Evolutionary conservation across 371 early-diverging fungal species (phyloP).

Genomic region (Rhizopus stolonifer): DNA sequence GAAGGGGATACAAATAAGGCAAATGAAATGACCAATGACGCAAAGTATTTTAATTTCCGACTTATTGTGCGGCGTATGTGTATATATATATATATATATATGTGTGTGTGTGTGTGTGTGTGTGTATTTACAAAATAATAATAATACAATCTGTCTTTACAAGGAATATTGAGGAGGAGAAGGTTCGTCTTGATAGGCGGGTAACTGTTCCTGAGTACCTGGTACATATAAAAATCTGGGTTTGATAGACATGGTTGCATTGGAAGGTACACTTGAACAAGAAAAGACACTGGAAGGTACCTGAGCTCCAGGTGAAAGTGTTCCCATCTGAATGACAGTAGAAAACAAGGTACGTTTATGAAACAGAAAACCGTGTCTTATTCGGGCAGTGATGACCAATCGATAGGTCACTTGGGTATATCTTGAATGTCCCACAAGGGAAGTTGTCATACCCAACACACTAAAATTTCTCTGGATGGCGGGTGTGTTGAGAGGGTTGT

Average conservation of each 20-base stretch:
- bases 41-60: too few species aligned
- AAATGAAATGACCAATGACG: neutral
- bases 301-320: conserved; percentile 9
- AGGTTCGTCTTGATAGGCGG: conserved; percentile 16
- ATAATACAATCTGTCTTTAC: neutral
- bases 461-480: conserved; percentile 15
- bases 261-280: conserved; percentile 9
- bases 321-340: conserved; percentile 19
- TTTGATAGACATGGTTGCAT: conserved; percentile 15
- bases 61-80: too few species aligned
- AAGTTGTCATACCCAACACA: conserved; percentile 23
- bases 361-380: conserved; percentile 11
- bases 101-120: too few species aligned
- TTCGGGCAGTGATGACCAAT: conserved; percentile 12
- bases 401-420: conserved; percentile 16
- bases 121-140: too few species aligned
- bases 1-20: neutral
- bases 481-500: conserved; percentile 4
- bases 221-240: conserved; percentile 18
- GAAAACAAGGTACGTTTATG: conserved; percentile 11
- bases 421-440: conserved; percentile 9
- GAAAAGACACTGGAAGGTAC: conserved; percentile 7
- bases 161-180: conserved; percentile 12
- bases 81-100: too few species aligned
- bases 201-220: conserved; percentile 16